These are phyloP conservation scores for Aspergillus ostianus DNA, from an alignment of 495 filamentous ascomycete species.

Conservation along the genomic window DNA sequence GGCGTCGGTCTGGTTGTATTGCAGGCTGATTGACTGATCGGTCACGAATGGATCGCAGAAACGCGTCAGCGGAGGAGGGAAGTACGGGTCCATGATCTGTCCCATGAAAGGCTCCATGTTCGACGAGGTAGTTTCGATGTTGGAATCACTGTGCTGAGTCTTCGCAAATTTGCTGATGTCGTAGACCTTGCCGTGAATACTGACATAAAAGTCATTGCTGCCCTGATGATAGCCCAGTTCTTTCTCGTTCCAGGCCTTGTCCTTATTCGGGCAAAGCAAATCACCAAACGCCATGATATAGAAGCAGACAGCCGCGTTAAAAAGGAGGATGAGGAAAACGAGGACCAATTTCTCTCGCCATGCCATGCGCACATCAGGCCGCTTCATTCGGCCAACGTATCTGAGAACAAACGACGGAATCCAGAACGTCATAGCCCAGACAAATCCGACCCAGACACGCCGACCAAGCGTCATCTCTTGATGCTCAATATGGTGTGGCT, in stretches of 20 bases:
- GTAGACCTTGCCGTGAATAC: conserved; percentile 85
- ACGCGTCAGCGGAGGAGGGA: conserved; percentile 72
- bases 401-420: conserved; percentile 82
- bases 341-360: conserved; percentile 95
- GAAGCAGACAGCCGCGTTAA: conserved; percentile 86
- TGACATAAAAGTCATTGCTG: conserved; percentile 80
- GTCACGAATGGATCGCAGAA: conserved; percentile 68
- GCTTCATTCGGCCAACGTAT: conserved; percentile 92
- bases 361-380: conserved; percentile 93
- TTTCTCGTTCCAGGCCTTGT: conserved; percentile 80
- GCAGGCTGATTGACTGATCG: conserved; percentile 49
- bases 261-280: conserved; percentile 83
- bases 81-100: conserved; percentile 76
- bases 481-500: conserved; percentile 73
- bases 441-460: conserved; percentile 73
- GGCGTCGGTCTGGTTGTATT: conserved; percentile 60
- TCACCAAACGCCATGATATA: conserved; percentile 87
- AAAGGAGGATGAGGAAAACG: conserved; percentile 71
- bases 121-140: conserved; percentile 55
- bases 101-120: conserved; percentile 78
- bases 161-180: conserved; percentile 89
- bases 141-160: conserved; percentile 72
- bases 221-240: conserved; percentile 72
- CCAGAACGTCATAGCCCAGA: conserved; percentile 91
- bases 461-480: conserved; percentile 59